These are phyloP conservation scores for Flaveria trinervia DNA, from an alignment of 129 eudicot species.

Conservation along the genomic window DNA sequence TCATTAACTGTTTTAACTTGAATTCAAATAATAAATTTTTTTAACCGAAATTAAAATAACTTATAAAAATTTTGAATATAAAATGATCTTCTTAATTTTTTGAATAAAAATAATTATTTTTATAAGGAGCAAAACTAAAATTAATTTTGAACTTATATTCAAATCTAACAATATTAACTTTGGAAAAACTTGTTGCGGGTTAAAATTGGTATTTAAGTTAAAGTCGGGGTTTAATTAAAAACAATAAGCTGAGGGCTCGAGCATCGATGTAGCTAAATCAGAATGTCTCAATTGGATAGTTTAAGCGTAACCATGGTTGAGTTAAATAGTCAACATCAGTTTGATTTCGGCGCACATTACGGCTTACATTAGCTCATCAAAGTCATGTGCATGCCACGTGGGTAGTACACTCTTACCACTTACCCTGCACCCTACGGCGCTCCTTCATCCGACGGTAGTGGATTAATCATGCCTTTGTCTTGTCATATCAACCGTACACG, in stretches of 20 bases:
- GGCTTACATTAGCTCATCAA: constrained; percentile 21
- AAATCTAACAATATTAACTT: background rate
- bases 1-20: too few species aligned
- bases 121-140: too few species aligned
- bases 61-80: too few species aligned
- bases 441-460: background rate
- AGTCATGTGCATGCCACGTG: constrained; percentile 34
- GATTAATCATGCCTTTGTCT: background rate
- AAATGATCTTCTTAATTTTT: too few species aligned
- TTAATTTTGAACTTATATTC: too few species aligned
- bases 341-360: constrained; percentile 28
- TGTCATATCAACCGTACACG: background rate
- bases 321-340: background rate
- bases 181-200: background rate
- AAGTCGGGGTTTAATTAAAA: background rate
- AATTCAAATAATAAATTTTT: too few species aligned
- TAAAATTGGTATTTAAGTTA: background rate
- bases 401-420: constrained; percentile 20
- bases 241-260: background rate
- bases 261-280: background rate
- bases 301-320: constrained; percentile 23
- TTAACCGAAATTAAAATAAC: too few species aligned
- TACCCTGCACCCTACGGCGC: constrained; percentile 22
- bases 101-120: too few species aligned
- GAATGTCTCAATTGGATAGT: constrained; percentile 12